Conservation (phyloP, 805 yeast genomes). For the Nakazawaea holstii region DNA sequence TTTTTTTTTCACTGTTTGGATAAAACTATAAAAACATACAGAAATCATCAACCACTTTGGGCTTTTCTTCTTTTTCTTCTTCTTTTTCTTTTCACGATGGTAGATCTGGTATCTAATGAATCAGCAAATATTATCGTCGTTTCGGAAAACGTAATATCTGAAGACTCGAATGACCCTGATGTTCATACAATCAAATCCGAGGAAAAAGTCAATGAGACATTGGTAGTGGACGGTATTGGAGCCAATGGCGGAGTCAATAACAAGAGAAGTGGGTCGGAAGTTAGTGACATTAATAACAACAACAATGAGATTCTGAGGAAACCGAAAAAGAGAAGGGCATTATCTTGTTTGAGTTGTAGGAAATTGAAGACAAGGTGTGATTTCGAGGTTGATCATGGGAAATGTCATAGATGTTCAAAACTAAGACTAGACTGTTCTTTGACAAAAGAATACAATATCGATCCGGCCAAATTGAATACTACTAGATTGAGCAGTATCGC, state of each 20-base stretch:
- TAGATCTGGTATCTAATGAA: not conserved
- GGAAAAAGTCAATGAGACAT: slow-evolving; percentile 3
- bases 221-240: slow-evolving; percentile 23
- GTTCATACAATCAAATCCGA: not conserved
- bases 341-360: slow-evolving; percentile 47
- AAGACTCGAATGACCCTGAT: not conserved
- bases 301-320: not conserved
- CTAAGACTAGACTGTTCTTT: slow-evolving; percentile 44
- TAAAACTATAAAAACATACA: not conserved
- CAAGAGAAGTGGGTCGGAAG: slow-evolving; percentile 3
- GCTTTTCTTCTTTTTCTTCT: slow-evolving; percentile 2
- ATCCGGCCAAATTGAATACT: slow-evolving; percentile 24
- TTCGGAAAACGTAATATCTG: not conserved
- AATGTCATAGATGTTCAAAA: slow-evolving; percentile 49
- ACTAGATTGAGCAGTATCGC: slow-evolving; percentile 15
- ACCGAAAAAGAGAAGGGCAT: slow-evolving; percentile 19
- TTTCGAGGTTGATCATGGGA: slow-evolving; percentile 33
- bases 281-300: not conserved
- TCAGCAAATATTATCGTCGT: not conserved
- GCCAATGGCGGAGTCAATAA: slow-evolving; percentile 13
- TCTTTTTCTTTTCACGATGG: slow-evolving; percentile 11
- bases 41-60: not conserved
- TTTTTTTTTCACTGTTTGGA: not conserved
- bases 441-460: slow-evolving; percentile 35
- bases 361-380: slow-evolving; percentile 56